Base-by-base conservation (phyloP, 2,329 filamentous ascomycete species). In the Cladophialophora bantiana region DNA sequence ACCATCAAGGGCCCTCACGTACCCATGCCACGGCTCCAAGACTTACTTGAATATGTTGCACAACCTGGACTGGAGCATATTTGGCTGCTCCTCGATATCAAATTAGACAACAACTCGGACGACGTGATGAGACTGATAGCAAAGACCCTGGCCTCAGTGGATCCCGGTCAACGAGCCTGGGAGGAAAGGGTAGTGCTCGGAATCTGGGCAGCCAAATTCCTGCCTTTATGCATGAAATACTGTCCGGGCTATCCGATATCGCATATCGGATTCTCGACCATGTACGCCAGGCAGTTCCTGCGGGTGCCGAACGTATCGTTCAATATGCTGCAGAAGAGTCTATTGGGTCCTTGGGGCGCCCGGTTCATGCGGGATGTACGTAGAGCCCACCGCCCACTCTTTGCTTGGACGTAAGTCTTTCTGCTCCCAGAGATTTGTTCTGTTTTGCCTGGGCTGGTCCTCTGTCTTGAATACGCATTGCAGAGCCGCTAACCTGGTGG, bases 41-140 rank as follows among this genome's bases (percentile, higher is more conserved):
- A 97, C 74, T 80, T 97, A 61, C 81, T 97, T 7, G 83, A 86
- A 66, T 94, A 90, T 74, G 77, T 98, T 60, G 83, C 86, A 0
- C 81, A 86, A 70, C 89, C 89, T 0, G 89, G 83, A 0, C 77
- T 85, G 45, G 87, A 91, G 73, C 77, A 89, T 52, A 83, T 94
- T 9, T 97, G 94, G 94, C 73, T 95, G 5, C 78, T 97, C 68
- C 82, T 98, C 3, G 94, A 98, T 77, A 92, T 98, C 77, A 98
- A 97, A 76, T 66, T 78, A 15, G 74, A 77, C 68, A 80, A 81
- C 61, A 74, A 80, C 69, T 81, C 90, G 0, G 84, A 89, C 15
- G 83, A 88, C 50, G 83, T 97, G n/a, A 88, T 97, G 77, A 79
- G 84, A 36, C 82, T 88, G 55, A 89, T 94, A 36, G 87, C 87